A percentile compares a stretch with the other conserved stretches of the same genome.
Evolutionary conservation across 495 filamentous ascomycete genomes (phyloP).

Genomic region (Podospora comata): DNA sequence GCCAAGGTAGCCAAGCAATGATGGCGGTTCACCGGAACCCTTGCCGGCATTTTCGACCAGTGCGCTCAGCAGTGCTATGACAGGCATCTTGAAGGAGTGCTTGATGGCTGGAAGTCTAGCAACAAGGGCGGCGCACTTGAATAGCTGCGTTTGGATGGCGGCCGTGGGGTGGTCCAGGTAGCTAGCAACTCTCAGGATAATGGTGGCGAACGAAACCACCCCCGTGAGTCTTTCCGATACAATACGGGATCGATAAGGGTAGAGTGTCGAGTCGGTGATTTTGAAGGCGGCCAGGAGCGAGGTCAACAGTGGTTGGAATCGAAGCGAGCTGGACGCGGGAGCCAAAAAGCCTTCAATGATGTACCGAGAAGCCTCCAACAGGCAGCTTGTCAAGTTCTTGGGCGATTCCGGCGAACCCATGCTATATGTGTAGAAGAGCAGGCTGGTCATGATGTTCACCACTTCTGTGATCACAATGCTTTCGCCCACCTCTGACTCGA

Average conservation of each 20-base stretch:
- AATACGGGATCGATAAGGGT: constrained; percentile 53
- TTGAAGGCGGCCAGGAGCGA: constrained; percentile 65
- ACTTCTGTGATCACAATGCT: constrained; percentile 54
- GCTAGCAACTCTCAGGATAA: constrained; percentile 64
- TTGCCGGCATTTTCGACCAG: constrained; percentile 67
- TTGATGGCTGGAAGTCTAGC: constrained; percentile 75
- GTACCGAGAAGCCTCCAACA: constrained; percentile 68
- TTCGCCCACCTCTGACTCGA: constrained; percentile 62
- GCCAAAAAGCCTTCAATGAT: constrained; percentile 74
- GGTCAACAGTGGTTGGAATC: constrained; percentile 73
- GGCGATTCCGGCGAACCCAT: constrained; percentile 58
- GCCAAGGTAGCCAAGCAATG: constrained; percentile 82
- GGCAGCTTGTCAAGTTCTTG: constrained; percentile 58
- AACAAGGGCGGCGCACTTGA: constrained; percentile 69
- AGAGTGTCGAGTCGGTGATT: constrained; percentile 61
- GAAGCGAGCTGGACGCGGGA: constrained; percentile 61
- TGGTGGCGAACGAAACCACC: constrained; percentile 63
- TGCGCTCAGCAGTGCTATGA: constrained; percentile 66
- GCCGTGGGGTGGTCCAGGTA: constrained; percentile 58
- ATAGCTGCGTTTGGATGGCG: constrained; percentile 72
- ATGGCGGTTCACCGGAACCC: constrained; percentile 70
- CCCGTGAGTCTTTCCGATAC: constrained; percentile 62
- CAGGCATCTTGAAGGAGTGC: constrained; percentile 60
- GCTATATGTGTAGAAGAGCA: constrained; percentile 69
- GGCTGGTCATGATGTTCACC: constrained; percentile 62